Evolutionary conservation across 805 yeast species (phyloP).

Genomic region (Vanderwaltozyma tropicalis): DNA sequence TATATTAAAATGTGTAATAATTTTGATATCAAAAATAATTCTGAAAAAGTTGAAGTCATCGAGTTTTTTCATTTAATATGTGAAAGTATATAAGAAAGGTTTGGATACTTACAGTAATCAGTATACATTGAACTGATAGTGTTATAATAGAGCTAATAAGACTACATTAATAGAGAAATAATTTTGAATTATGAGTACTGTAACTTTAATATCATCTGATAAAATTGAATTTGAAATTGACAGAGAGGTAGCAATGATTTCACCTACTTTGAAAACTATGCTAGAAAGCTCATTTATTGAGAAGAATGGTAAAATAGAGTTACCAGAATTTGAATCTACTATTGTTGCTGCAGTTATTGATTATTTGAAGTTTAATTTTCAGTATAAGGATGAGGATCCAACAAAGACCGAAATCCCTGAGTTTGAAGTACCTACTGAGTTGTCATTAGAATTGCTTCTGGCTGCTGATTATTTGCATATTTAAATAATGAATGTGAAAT

Average conservation of each 20-base stretch:
- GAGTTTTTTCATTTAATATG: no score
- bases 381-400: slow-evolving; percentile 46
- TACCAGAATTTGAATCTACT: slow-evolving; percentile 57
- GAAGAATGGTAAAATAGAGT: slow-evolving; percentile 42
- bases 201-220: slow-evolving; percentile 67
- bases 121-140: no score
- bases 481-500: slow-evolving; percentile 5
- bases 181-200: slow-evolving; percentile 16
- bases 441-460: slow-evolving; percentile 82
- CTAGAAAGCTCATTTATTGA: slow-evolving; percentile 47
- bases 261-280: slow-evolving; percentile 55
- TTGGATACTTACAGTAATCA: no score
- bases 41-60: no score
- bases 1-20: no score
- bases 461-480: slow-evolving; percentile 68
- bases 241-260: slow-evolving; percentile 66
- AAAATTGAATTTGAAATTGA: slow-evolving; percentile 50
- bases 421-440: slow-evolving; percentile 84
- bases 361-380: slow-evolving; percentile 64
- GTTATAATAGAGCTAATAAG: no score
- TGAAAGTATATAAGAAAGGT: no score
- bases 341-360: slow-evolving; percentile 75
- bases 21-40: no score
- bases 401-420: slow-evolving; percentile 51
- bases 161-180: no score